These are phyloP conservation scores for Pseudocercospora pini-densiflorae DNA, from an alignment of 2,329 filamentous ascomycete genomes.

Conservation along the genomic window DNA sequence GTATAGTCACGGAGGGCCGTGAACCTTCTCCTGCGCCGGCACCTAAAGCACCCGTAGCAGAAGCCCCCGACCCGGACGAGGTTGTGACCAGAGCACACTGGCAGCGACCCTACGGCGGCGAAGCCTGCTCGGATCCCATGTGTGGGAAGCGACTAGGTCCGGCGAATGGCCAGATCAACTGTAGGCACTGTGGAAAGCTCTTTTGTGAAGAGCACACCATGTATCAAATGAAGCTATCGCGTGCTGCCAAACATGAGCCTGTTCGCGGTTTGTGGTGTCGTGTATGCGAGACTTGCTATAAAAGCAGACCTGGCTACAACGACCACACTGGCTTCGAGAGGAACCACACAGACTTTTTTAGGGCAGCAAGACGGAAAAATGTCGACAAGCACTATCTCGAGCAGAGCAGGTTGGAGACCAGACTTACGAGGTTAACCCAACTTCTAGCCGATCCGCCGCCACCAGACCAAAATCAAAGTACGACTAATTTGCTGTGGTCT, in stretches of 20 bases:
- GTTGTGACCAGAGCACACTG: constrained; percentile 87
- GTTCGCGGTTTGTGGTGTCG: constrained; percentile 89
- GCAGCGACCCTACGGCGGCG: constrained; percentile 76
- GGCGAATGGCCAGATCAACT: constrained; percentile 85
- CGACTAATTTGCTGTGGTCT: constrained; percentile 60
- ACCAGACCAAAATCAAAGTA: constrained; percentile 59
- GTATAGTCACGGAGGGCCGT: constrained; percentile 33
- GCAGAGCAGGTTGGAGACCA: constrained; percentile 86
- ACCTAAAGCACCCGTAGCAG: constrained; percentile 36
- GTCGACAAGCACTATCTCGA: constrained; percentile 88
- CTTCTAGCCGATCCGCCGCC: constrained; percentile 76
- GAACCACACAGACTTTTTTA: constrained; percentile 75
- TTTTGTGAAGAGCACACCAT: constrained; percentile 99
- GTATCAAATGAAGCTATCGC: constrained; percentile 98
- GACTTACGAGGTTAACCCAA: constrained; percentile 86
- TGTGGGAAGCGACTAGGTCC: constrained; percentile 81
- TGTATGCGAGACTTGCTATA: constrained; percentile 99
- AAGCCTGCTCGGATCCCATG: constrained; percentile 83
- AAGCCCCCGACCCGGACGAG: constrained; percentile 77
- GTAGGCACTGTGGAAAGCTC: constrained; percentile 85
- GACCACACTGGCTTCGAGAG: constrained; percentile 67
- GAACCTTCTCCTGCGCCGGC: constrained; percentile 38
- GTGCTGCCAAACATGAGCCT: constrained; percentile 87
- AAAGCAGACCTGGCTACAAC: constrained; percentile 93
- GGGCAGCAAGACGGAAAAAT: constrained; percentile 70